Conservation (phyloP, 495 filamentous ascomycete species). For the Aspergillus baeticus region DNA sequence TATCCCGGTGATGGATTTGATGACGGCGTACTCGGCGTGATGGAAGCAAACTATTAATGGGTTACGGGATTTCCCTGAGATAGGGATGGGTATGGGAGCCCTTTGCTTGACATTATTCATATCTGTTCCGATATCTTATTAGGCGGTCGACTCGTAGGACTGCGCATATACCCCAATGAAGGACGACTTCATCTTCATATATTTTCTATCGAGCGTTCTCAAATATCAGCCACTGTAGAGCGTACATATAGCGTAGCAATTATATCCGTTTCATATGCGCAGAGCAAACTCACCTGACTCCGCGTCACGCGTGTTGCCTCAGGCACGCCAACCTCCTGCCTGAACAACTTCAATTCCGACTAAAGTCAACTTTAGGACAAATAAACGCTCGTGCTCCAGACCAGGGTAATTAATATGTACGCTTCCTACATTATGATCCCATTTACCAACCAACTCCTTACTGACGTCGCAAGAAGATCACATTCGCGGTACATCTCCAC, state of each 20-base stretch:
- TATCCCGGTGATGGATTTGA: slow-evolving; percentile 10
- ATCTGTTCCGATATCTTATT: neutral
- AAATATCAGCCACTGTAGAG: too few relatives aligned
- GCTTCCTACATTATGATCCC: neutral
- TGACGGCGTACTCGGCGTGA: slow-evolving; percentile 36
- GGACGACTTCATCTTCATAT: neutral
- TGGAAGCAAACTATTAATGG: slow-evolving; percentile 17
- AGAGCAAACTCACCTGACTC: slow-evolving; percentile 30
- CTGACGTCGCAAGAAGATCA: too few relatives aligned
- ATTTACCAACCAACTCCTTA: neutral
- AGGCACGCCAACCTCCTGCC: slow-evolving; percentile 20
- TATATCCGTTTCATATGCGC: neutral
- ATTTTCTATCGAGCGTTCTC: too few relatives aligned
- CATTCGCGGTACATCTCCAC: neutral
- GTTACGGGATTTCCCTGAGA: slow-evolving; percentile 36
- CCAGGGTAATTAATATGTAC: neutral
- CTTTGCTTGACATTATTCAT: slow-evolving; percentile 22
- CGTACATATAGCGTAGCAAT: too few relatives aligned
- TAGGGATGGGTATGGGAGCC: slow-evolving; percentile 23
- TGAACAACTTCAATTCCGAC: neutral
- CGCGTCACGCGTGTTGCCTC: slow-evolving; percentile 38
- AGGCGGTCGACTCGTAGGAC: neutral
- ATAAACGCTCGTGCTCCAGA: neutral
- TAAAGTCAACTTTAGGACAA: slow-evolving; percentile 4
- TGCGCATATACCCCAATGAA: neutral